Evolutionary conservation across 768 basidiomycete species (phyloP).

Genomic region (Psilocybe tampanensis): DNA sequence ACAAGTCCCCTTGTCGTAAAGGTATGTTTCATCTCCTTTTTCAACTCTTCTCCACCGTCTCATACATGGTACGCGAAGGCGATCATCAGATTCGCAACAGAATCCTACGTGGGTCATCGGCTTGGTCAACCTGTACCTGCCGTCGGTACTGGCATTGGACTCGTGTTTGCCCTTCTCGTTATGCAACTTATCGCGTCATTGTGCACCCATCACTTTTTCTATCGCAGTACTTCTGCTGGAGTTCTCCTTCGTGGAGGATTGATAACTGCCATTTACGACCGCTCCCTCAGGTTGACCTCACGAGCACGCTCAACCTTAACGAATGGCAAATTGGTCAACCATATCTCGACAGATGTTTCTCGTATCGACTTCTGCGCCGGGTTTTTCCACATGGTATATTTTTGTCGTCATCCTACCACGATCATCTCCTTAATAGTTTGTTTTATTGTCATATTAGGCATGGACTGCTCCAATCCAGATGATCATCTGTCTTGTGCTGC

Average conservation of each 20-base stretch:
- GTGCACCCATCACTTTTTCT: conserved; percentile 83
- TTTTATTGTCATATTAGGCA: background rate
- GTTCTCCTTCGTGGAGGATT: conserved; percentile 83
- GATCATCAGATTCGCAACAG: conserved; percentile 69
- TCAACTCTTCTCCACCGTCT: background rate
- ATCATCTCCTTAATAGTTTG: background rate
- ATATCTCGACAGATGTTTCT: conserved; percentile 91
- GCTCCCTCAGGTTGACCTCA: conserved; percentile 74
- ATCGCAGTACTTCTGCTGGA: conserved; percentile 70
- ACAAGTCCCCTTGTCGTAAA: conserved; percentile 80
- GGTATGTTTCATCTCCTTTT: conserved; percentile 39
- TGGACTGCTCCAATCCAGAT: conserved; percentile 75
- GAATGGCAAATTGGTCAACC: conserved; percentile 90
- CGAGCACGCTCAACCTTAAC: conserved; percentile 79
- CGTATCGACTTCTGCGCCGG: conserved; percentile 87
- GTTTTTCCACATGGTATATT: conserved; percentile 72
- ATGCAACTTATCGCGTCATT: conserved; percentile 71
- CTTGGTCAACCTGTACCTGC: conserved; percentile 38
- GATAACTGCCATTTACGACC: conserved; percentile 84
- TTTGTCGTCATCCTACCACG: too few relatives aligned
- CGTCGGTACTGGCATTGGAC: conserved; percentile 67
- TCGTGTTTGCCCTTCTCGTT: conserved; percentile 67
- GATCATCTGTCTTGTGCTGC: conserved; percentile 71
- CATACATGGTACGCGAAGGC: conserved; percentile 38
- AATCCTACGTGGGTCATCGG: conserved; percentile 56